These are phyloP conservation scores for Aspergillus biplanus DNA, from an alignment of 495 filamentous ascomycete species.

Conservation along the genomic window DNA sequence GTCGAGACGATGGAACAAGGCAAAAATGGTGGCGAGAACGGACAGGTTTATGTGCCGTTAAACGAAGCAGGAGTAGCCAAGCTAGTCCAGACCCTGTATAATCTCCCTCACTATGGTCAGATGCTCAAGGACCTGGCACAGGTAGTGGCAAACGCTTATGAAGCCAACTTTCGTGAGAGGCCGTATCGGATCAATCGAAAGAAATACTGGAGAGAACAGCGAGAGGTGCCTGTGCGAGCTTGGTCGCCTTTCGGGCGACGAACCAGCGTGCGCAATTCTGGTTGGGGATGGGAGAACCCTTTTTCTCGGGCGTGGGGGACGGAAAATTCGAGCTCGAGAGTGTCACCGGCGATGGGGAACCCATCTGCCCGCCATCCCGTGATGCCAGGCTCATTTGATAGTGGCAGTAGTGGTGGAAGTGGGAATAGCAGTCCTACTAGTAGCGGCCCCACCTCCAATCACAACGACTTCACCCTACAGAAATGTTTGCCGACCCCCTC, in stretches of 20 bases:
- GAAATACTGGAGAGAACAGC: conserved; percentile 3
- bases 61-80: conserved; percentile 12
- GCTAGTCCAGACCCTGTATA: conserved; percentile 15
- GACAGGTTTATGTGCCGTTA: conserved; percentile 5
- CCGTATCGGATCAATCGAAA: conserved; percentile 14
- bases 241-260: conserved; percentile 2
- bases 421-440: not conserved
- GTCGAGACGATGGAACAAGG: conserved; percentile 14
- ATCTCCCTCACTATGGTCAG: conserved; percentile 17
- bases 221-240: not conserved
- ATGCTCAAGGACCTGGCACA: conserved; percentile 18
- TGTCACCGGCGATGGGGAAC: not conserved
- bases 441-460: not conserved
- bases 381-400: not conserved
- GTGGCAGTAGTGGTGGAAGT: not conserved
- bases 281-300: not conserved
- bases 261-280: conserved; percentile 9
- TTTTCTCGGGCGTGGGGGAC: not conserved
- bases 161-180: conserved; percentile 13
- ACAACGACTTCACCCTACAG: not conserved
- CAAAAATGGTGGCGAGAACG: not conserved
- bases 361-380: not conserved
- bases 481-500: not conserved
- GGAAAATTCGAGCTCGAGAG: not conserved
- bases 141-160: conserved; percentile 16